phyloP scores from a whole-genome alignment of 768 basidiomycete species.

The Suillus hirtellus region DNA sequence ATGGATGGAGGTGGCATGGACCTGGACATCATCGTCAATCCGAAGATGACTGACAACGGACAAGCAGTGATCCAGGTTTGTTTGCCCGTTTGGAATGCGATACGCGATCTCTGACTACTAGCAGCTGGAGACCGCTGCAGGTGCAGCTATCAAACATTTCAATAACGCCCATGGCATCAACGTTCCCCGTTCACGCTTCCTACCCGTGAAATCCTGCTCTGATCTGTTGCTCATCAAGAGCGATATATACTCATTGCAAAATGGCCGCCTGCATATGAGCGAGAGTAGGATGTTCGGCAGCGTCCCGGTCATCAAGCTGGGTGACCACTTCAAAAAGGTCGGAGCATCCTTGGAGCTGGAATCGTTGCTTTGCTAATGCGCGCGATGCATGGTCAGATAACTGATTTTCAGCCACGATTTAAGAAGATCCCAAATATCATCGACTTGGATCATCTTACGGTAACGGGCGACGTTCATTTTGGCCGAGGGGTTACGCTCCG shows the following conservation, averaged over 20 bases:
- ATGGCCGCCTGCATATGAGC: constrained; percentile 88
- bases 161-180: constrained; percentile 90
- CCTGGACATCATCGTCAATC: constrained; percentile 94
- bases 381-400: constrained; percentile 46
- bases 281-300: constrained; percentile 79
- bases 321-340: constrained; percentile 96
- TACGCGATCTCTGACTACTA: constrained; percentile 12
- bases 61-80: constrained; percentile 76
- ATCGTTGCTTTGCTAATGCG: constrained; percentile 1
- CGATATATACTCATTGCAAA: constrained; percentile 87
- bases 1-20: constrained; percentile 87
- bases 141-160: constrained; percentile 94
- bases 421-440: constrained; percentile 90
- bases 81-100: neutral
- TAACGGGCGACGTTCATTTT: constrained; percentile 89
- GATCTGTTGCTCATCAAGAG: constrained; percentile 88
- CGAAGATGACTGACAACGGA: constrained; percentile 84
- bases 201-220: constrained; percentile 88
- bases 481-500: constrained; percentile 83
- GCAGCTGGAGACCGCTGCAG: constrained; percentile 87
- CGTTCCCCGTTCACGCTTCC: constrained; percentile 91
- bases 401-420: constrained; percentile 92
- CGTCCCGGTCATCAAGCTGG: constrained; percentile 95
- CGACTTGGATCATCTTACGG: constrained; percentile 93
- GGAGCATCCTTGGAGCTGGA: constrained; percentile 9